These are phyloP conservation scores for Westerdykella sp. DNA, from an alignment of 2,329 filamentous ascomycete species.

Conservation along the genomic window DNA sequence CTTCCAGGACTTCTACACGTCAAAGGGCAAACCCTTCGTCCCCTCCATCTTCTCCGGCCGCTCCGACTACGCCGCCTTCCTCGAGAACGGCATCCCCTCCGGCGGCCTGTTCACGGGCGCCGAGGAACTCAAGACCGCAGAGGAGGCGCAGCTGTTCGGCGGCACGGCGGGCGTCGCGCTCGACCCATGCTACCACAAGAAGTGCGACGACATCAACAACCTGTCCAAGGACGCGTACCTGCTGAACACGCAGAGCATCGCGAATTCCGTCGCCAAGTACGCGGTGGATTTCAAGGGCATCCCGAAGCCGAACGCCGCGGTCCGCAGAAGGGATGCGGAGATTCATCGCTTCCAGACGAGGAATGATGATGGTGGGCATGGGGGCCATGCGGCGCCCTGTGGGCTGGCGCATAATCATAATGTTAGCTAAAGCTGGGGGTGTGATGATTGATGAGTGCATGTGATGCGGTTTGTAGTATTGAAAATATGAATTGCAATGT, in stretches of 20 bases:
- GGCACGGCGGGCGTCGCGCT: conserved; percentile 34
- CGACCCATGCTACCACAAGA: conserved; percentile 36
- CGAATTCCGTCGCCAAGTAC: conserved; percentile 36
- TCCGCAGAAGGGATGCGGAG: conserved; percentile 28
- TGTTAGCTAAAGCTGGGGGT: conserved; percentile 1
- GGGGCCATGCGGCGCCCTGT: conserved; percentile 9
- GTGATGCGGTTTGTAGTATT: too few relatives aligned
- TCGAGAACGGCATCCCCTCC: conserved; percentile 36
- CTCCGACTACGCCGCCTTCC: conserved; percentile 39
- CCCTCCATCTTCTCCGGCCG: conserved; percentile 35
- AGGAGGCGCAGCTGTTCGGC: conserved; percentile 33
- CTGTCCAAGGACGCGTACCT: conserved; percentile 33
- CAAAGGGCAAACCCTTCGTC: conserved; percentile 25
- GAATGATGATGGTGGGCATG: conserved; percentile 21
- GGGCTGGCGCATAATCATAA: conserved; percentile 3
- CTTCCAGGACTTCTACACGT: conserved; percentile 33
- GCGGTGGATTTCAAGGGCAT: conserved; percentile 33
- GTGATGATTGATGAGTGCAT: background rate
- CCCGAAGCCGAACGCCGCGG: conserved; percentile 21
- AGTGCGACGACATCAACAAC: conserved; percentile 34
- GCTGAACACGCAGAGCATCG: conserved; percentile 36
- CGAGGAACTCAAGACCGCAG: conserved; percentile 36
- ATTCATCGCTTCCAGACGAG: conserved; percentile 14
- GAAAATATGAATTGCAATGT: background rate
- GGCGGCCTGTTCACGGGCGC: conserved; percentile 39